A percentile compares a stretch with the other conserved stretches of the same genome.
phyloP scores from a whole-genome alignment of 306 rosid genomes.

The Amphicarpaea edgeworthii region DNA sequence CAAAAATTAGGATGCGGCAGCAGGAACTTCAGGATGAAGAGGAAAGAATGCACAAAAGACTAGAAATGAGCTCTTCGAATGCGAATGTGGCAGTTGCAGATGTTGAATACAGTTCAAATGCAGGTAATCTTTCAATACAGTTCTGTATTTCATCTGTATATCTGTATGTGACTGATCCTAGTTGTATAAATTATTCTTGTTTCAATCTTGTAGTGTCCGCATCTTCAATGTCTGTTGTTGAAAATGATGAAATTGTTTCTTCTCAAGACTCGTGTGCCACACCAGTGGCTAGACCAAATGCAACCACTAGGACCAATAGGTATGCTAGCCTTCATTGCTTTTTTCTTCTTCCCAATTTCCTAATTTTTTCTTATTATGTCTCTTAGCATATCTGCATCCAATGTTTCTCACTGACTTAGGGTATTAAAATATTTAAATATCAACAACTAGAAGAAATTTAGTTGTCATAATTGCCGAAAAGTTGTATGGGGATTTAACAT shows the following conservation, averaged over 20 bases:
- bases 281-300: slow-evolving; percentile 58
- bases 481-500: not conserved
- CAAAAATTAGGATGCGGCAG: slow-evolving; percentile 93
- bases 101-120: slow-evolving; percentile 66
- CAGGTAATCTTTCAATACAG: slow-evolving; percentile 57
- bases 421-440: not conserved
- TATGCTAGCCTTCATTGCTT: slow-evolving; percentile 45
- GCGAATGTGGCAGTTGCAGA: slow-evolving; percentile 57
- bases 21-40: slow-evolving; percentile 92
- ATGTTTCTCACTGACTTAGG: slow-evolving; percentile 17
- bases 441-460: slow-evolving; percentile 10
- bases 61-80: slow-evolving; percentile 62
- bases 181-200: slow-evolving; percentile 34
- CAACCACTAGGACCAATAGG: slow-evolving; percentile 71
- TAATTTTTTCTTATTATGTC: not conserved
- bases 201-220: slow-evolving; percentile 53
- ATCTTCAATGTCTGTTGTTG: slow-evolving; percentile 68
- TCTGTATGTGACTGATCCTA: slow-evolving; percentile 14
- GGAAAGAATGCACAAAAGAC: slow-evolving; percentile 86
- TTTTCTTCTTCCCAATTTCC: not conserved
- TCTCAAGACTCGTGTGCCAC: slow-evolving; percentile 71
- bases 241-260: slow-evolving; percentile 72
- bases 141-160: slow-evolving; percentile 22
- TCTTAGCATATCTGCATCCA: not conserved
- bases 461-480: slow-evolving; percentile 7